Base-by-base conservation (phyloP, 2,329 filamentous ascomycete species). In the Calonectria pteridis region DNA sequence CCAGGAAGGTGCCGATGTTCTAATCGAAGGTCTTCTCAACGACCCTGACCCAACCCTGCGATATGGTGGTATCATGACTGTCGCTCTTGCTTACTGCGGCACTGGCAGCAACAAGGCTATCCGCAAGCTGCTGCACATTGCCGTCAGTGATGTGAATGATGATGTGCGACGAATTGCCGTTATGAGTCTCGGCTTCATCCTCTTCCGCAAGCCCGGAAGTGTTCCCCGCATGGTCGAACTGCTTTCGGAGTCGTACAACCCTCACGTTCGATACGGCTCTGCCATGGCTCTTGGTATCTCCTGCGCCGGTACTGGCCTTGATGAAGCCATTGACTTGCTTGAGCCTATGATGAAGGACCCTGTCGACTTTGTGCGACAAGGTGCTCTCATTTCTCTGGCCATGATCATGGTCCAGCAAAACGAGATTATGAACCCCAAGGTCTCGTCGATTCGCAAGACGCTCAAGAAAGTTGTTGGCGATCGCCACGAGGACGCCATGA, bases 391-490 rank as follows among this genome's bases (percentile, higher is more conserved):
- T 80, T 92, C 97, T 3, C 89, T 98, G 72, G 92, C 97, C 73
- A 99, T 99, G 97, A 98, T 99, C 80, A 93, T 99, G 90, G 94
- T 98, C n/a, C 97, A 99, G 86, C 97, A 98, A 84, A 99, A 98
- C 81, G 97, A 99, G 86, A 93, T 94, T 33, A 98, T 98, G 95
- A 99, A 98, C 86, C 96, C 97, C 80, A 98, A 98, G 88, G 96
- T 98, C 62, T 92, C 93, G 28, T 91, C 93, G 1, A 96, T 98
- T 77, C 93, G 97, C 80, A 98, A 98, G 88, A 96, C 94, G 4
- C 91, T 99, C 75, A 94, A 95, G 87, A 98, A 98, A 89, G 95
- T 98, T 71, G 93, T 98, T 29, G 92, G 94, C 49, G 97, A 99
- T 84, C 93, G 97, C 67, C 97, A 99, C 80, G 97, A 99, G 84